phyloP scores from a whole-genome alignment of 148 eudicot species.

The Rhododendron griersonianum region DNA sequence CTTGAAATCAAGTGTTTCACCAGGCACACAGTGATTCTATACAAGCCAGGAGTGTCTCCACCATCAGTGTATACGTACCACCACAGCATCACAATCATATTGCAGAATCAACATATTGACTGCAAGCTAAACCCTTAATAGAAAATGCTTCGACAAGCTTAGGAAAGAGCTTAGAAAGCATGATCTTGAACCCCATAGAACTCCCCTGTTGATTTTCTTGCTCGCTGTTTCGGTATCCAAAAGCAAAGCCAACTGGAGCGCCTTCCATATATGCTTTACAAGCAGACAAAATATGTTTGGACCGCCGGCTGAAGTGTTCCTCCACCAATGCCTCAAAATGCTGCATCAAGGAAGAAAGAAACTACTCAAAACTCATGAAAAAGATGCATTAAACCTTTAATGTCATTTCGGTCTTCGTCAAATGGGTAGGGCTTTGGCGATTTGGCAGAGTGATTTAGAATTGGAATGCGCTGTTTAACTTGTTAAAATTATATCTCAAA shows the following conservation, averaged over 20 bases:
- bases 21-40: neutral
- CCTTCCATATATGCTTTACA: conserved; percentile 88
- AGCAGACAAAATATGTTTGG: conserved; percentile 49
- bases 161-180: conserved; percentile 88
- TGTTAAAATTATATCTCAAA: neutral
- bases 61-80: neutral
- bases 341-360: conserved; percentile 29
- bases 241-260: conserved; percentile 52
- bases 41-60: neutral
- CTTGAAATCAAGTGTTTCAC: neutral
- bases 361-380: neutral
- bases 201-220: conserved; percentile 39
- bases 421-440: neutral
- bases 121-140: conserved; percentile 59
- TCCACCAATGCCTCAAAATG: conserved; percentile 76
- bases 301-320: conserved; percentile 58
- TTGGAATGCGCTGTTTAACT: neutral
- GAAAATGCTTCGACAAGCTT: conserved; percentile 78
- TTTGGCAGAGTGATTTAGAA: neutral
- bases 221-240: conserved; percentile 13
- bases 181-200: conserved; percentile 87
- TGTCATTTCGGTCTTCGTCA: neutral
- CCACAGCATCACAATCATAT: conserved; percentile 3
- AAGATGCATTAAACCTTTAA: neutral
- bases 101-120: conserved; percentile 23